Percentiles rank a stretch among this genome's conserved stretches.
These are phyloP conservation scores for Hanseniaspora gamundiae DNA, from an alignment of 1,139 yeast genomes.

Conservation along the genomic window DNA sequence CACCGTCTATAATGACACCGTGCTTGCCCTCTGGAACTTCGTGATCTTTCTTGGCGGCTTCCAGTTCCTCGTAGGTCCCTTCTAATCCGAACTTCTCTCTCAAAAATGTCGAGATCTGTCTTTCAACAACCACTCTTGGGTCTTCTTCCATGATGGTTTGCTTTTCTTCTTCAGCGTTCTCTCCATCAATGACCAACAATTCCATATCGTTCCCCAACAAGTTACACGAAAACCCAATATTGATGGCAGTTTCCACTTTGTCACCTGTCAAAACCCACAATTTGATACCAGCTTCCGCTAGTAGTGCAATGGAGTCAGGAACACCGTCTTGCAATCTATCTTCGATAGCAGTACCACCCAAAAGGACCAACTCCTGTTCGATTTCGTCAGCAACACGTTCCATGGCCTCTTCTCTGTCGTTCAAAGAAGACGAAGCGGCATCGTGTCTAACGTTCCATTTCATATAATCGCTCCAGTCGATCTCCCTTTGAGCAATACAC, in stretches of 20 bases:
- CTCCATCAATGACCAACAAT: constrained; percentile 51
- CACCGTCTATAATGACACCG: constrained; percentile 90
- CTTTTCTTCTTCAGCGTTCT: constrained; percentile 30
- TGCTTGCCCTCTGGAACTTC: constrained; percentile 63
- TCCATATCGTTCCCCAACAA: constrained; percentile 80
- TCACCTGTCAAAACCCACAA: constrained; percentile 98
- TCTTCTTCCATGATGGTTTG: constrained; percentile 6
- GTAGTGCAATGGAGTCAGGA: constrained; percentile 78
- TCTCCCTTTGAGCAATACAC: constrained; percentile 76
- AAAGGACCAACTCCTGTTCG: constrained; percentile 55
- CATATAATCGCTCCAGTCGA: constrained; percentile 46
- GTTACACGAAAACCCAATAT: constrained; percentile 94
- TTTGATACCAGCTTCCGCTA: constrained; percentile 86
- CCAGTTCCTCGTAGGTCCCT: constrained; percentile 43
- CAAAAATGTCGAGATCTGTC: constrained; percentile 48
- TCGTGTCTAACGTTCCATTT: constrained; percentile 63
- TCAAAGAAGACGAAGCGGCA: constrained; percentile 64
- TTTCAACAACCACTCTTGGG: constrained; percentile 34
- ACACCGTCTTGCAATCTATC: constrained; percentile 94
- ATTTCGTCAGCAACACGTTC: constrained; percentile 71
- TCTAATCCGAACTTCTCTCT: constrained; percentile 47
- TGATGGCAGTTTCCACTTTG: constrained; percentile 94
- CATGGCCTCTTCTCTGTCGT: constrained; percentile 64
- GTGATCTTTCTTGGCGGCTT: constrained; percentile 63
- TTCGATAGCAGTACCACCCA: constrained; percentile 98